Evolutionary conservation across 352 stramenopile species (phyloP), one percentile per base, ranked within the genome.

Genomic region (Aphanomyces stellatus): DNA sequence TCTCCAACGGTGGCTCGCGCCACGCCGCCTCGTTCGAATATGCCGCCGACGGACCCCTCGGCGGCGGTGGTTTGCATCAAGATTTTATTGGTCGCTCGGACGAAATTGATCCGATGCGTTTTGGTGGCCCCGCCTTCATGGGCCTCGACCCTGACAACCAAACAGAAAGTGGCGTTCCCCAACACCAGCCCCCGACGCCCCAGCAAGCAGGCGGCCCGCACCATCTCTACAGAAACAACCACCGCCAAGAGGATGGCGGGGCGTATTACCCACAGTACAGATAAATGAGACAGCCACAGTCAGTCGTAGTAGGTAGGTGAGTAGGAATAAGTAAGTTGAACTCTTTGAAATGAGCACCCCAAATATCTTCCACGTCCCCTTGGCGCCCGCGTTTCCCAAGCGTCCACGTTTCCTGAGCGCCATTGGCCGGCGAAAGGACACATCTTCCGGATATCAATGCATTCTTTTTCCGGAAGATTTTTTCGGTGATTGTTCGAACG

Each of bases 1-100:
- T 70, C 2, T 65, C 30, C 30, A 75, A 82, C 24, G 72, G 72
- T 71, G 35, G 67, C 10, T 48, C 30, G 66, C 53, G 69, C 73
- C 43, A 28, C 33, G 31, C 69, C 63, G 0, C 63, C 48, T 55
- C n/a, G 7, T 8, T 24, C 22, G n/a, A n/a, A 27, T 27, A 55
- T 77, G 6, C 60, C 46, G 65, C 76, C 55, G 77, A 76, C 8
- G 37, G 37, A n/a, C n/a, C n/a, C 37, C n/a, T 46, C n/a, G 37
- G 37, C 37, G 37, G n/a, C 37, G 37, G n/a, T 46, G 37, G 37
- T 11, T 46, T 46, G 37, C 11, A 46, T 46, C 37, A 46, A 46
- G 37, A 46, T 46, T 46, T 46, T 19, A 46, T 46, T 19, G 37
- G n/a, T n/a, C n/a, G n/a, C n/a, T n/a, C n/a, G 13, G 49, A 57